A percentile compares a stretch with the other conserved stretches of the same genome.
phyloP scores from a whole-genome alignment of 345 rosid species.

The Syzygium jambos region DNA sequence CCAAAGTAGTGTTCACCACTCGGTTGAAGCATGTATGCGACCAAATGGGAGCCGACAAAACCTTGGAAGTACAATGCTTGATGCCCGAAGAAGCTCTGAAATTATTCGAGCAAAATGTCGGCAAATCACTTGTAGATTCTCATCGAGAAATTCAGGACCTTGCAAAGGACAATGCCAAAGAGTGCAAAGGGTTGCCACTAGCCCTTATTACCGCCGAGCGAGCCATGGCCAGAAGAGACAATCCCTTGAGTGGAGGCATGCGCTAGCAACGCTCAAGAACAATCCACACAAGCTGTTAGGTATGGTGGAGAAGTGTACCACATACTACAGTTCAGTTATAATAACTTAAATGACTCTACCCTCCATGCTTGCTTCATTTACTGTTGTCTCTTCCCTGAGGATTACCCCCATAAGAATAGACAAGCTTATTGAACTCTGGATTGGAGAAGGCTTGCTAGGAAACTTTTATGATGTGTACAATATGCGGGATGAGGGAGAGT shows the following conservation, averaged over 20 bases:
- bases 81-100: accelerated
- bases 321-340: too few species aligned
- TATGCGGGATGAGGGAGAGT: neutral
- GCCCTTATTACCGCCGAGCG: accelerated
- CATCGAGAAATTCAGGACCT: accelerated
- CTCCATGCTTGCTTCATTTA: accelerated
- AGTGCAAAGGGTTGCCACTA: neutral
- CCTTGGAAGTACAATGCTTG: accelerated
- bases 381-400: accelerated
- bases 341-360: neutral
- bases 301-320: neutral
- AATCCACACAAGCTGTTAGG: accelerated
- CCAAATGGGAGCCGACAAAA: neutral
- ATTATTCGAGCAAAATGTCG: neutral
- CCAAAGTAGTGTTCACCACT: neutral
- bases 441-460: neutral
- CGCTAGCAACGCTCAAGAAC: accelerated
- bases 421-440: neutral
- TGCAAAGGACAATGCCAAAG: accelerated
- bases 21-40: neutral
- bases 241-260: accelerated
- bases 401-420: accelerated
- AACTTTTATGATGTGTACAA: accelerated
- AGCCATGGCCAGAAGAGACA: neutral
- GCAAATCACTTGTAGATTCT: neutral